Percentiles rank a stretch among this genome's conserved stretches.
phyloP scores from a whole-genome alignment of 495 filamentous ascomycete genomes.

The Lasiosphaeriaceae sp. region DNA sequence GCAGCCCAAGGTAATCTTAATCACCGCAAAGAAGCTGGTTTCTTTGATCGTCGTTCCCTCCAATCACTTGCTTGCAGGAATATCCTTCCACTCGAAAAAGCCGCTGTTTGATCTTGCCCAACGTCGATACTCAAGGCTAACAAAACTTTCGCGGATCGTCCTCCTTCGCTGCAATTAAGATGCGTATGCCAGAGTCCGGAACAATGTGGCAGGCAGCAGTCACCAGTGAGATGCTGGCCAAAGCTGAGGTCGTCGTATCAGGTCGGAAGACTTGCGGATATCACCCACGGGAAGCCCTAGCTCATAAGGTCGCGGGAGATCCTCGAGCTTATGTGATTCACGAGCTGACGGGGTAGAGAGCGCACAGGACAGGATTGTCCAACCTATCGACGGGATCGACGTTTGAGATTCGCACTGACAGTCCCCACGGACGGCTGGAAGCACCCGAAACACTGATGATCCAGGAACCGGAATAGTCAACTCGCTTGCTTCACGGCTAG shows the following conservation, averaged over 20 bases:
- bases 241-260: background rate
- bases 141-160: no score
- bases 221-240: no score
- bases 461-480: conserved; percentile 13
- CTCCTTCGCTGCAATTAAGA: no score
- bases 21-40: no score
- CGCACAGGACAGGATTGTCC: conserved; percentile 4
- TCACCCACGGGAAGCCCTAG: background rate
- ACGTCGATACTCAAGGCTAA: no score
- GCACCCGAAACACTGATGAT: conserved; percentile 28
- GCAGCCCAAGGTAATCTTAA: no score
- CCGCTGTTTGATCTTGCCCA: no score
- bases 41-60: no score
- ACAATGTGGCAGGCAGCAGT: no score
- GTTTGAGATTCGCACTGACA: conserved; percentile 34
- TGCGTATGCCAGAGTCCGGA: no score
- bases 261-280: background rate
- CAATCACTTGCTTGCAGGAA: no score
- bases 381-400: conserved; percentile 28
- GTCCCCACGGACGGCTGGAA: conserved; percentile 21
- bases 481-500: background rate
- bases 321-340: conserved; percentile 21
- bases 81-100: no score
- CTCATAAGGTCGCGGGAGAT: conserved; percentile 15
- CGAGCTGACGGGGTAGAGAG: background rate